Percentiles rank a stretch among this genome's conserved stretches.
These are phyloP conservation scores for Datisca glomerata DNA, from an alignment of 306 rosid genomes.

Conservation along the genomic window DNA sequence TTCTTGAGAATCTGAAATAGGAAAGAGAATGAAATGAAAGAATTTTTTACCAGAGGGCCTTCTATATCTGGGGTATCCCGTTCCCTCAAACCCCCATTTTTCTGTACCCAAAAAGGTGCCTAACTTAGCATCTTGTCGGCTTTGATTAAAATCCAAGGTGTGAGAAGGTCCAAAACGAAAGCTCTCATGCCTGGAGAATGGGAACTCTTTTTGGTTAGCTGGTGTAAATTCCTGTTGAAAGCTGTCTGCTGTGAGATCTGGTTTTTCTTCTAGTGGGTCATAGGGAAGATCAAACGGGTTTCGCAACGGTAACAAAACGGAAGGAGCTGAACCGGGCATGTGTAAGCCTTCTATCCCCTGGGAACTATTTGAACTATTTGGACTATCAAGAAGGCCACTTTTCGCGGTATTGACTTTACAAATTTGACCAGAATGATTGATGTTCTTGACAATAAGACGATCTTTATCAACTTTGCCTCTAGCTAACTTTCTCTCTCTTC, in stretches of 20 bases:
- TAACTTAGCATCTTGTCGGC: conserved; percentile 4
- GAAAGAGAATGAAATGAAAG: neutral
- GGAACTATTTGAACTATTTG: conserved; percentile 8
- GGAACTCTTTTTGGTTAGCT: conserved; percentile 28
- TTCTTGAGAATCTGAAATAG: neutral
- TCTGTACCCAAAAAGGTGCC: conserved; percentile 9
- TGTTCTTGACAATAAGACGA: conserved; percentile 11
- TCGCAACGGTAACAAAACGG: conserved; percentile 27
- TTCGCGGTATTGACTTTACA: conserved; percentile 29
- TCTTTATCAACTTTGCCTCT: conserved; percentile 30
- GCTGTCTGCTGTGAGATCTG: conserved; percentile 41
- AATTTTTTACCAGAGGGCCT: conserved; percentile 27
- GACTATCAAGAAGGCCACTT: conserved; percentile 12
- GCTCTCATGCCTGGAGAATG: conserved; percentile 59
- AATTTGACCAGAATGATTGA: conserved; percentile 21
- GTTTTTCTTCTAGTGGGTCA: conserved; percentile 62
- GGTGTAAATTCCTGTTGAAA: conserved; percentile 43
- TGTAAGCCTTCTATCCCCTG: conserved; percentile 26
- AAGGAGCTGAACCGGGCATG: conserved; percentile 80
- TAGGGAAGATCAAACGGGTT: conserved; percentile 73
- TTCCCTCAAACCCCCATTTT: conserved; percentile 23
- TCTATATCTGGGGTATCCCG: conserved; percentile 24
- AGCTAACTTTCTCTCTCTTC: conserved; percentile 38
- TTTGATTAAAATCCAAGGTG: conserved; percentile 18
- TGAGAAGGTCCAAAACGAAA: conserved; percentile 32